Evolutionary conservation across 179 eudicot genomes (phyloP), one percentile per base, ranked within the genome.

Genomic region (Camellia oleifera): DNA sequence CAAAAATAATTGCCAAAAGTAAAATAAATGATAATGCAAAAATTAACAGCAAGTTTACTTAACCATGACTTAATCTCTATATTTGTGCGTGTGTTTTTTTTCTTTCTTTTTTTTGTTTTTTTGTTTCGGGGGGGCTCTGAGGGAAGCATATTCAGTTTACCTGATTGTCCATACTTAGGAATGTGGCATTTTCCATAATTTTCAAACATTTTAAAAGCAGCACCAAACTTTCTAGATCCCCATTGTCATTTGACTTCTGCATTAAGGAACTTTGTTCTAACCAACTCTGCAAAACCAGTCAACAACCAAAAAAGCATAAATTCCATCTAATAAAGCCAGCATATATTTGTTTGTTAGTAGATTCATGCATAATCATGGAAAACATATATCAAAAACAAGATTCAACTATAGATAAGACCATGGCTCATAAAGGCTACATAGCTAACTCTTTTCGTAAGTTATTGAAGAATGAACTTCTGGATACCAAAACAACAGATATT

Each of bases 111-210:
- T 57, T 18, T 8, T 74, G 12, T 5, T 73, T 11, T 44, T 18
- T 58, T n/a, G 0, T 10, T n/a, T 23, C 26, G 23, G 77, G 46
- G 45, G 6, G 15, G 64, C 2, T 0, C 20, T 62, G 61, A 4
- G 11, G 0, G 45, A 12, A 14, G 18, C 53, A 53, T 48, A 7
- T 48, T 48, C 52, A 73, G 20, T 8, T 82, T 82, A 94, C 98
- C 98, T 95, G 99, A 86, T 93, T 95, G 81, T 91, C 93, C 78
- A 87, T 89, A 83, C 99, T 95, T 67, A 92, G 90, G 73, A 95
- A 92, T 8, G 95, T 91, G 42, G 95, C 91, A 85, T 95, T 95
- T 88, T 95, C 99, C 97, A 91, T 91, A 76, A 94, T 92, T 81
- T 90, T 95, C 85, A 95, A 85, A 81, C 99, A 95, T 84, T 91